A percentile compares a stretch with the other conserved stretches of the same genome.
Evolutionary conservation across 192 early-diverging fungal genomes (phyloP).

Genomic region (Gonapodya prolifera): DNA sequence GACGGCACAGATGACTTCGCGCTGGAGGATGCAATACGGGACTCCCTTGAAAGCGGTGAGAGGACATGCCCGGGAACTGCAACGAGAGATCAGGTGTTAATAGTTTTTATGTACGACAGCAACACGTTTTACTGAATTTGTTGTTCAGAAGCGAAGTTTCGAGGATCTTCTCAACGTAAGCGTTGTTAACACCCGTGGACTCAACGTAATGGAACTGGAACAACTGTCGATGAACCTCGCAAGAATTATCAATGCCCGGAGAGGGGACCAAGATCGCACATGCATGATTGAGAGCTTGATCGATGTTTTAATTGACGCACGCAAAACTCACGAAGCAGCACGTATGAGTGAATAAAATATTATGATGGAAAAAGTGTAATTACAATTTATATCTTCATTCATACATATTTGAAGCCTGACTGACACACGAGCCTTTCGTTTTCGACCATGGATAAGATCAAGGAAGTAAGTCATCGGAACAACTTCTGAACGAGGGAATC

Average conservation of each 20-base stretch:
- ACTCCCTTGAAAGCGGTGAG: too few relatives aligned
- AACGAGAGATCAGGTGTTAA: too few relatives aligned
- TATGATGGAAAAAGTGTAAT: background rate
- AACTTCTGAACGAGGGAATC: too few relatives aligned
- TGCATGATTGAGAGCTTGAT: conserved; percentile 1
- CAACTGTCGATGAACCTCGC: background rate
- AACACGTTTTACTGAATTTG: too few relatives aligned
- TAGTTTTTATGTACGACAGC: too few relatives aligned
- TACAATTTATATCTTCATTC: background rate
- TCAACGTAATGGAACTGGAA: background rate
- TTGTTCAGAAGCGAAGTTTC: background rate
- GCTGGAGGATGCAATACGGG: too few relatives aligned
- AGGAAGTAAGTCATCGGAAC: background rate
- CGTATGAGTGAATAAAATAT: background rate
- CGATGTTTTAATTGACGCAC: background rate
- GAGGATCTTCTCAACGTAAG: background rate
- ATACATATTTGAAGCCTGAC: background rate
- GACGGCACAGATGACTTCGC: too few relatives aligned
- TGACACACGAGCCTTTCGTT: background rate
- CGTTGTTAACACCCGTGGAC: background rate
- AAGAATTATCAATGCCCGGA: background rate
- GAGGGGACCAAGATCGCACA: background rate
- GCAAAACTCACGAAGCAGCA: background rate
- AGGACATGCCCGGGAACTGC: too few relatives aligned
- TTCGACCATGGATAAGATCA: background rate